Evolutionary conservation across 225 moss, liverwort and hornwort species (phyloP).

Genomic region (Ulota crispa): DNA sequence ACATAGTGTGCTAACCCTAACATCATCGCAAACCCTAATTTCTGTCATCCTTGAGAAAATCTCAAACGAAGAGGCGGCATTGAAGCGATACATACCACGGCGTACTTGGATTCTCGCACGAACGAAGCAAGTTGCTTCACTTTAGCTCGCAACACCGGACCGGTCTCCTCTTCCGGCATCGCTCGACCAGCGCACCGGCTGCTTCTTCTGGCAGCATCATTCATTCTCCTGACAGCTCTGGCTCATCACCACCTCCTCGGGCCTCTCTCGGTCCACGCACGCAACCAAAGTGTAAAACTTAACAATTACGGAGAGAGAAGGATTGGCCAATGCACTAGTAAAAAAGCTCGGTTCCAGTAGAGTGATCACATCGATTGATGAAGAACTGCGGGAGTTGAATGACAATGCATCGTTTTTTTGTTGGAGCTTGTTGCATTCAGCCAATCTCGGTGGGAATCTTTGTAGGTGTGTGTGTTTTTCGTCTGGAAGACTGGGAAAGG

Average conservation of each 20-base stretch:
- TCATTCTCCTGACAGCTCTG: slow-evolving; percentile 25
- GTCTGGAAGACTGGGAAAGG: background rate
- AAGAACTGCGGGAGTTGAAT: background rate
- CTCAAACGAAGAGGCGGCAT: too few relatives aligned
- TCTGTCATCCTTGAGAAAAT: too few relatives aligned
- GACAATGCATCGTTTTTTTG: background rate
- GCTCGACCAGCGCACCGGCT: slow-evolving; percentile 18
- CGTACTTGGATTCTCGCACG: slow-evolving; percentile 38
- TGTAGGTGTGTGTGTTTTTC: background rate
- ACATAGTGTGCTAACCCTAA: background rate
- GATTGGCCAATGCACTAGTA: background rate
- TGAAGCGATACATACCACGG: slow-evolving; percentile 36
- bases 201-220: slow-evolving; percentile 18
- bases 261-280: background rate
- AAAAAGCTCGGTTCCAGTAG: too few relatives aligned
- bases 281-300: background rate
- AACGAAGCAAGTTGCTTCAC: slow-evolving; percentile 48
- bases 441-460: background rate
- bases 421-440: background rate
- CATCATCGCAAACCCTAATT: background rate
- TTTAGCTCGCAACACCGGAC: slow-evolving; percentile 37
- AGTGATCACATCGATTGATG: background rate
- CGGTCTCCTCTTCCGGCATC: slow-evolving; percentile 32
- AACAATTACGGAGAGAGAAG: too few relatives aligned
- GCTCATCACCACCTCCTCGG: slow-evolving; percentile 20